Evolutionary conservation across 2,329 filamentous ascomycete genomes (phyloP), one percentile per base, ranked within the genome.

Genomic region (Coniochaeta pulveracea): DNA sequence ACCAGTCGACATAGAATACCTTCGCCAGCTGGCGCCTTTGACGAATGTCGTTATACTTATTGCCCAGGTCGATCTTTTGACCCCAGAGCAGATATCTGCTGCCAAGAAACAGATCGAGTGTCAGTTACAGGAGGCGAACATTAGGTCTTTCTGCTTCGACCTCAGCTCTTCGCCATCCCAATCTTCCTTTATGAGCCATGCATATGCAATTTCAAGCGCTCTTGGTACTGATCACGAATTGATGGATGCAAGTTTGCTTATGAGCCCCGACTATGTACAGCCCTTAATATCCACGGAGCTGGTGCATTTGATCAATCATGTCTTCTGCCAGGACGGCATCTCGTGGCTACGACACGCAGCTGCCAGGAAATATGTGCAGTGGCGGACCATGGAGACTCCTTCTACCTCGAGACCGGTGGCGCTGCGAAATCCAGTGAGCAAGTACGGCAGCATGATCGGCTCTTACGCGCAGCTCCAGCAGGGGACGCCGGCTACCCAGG

Each of bases 201-300:
- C 79, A 3, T 93, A 84, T 49, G 76, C 84, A 1, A 69, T 94
- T 14, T 95, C 89, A 2, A 91, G 82, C 14, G 72, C 72, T 10
- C 64, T 72, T 16, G 73, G 70, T 2, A 71, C 72, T 15, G 85
- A 95, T 46, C 61, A 76, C 39, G 85, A 94, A 24, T 76, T 70
- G 26, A 93, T 96, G 79, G 89, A 96, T 52, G 89, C 88, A 12
- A 94, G 85, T 47, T 64, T 93, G 0, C 68, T 96, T 12, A 96
- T 96, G 89, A 86, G 79, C 36, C 80, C 88, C 1, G 83, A 91
- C 47, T 96, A 95, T 50, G 64, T 91, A 10, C 80, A 85, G 40
- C 89, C 89, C 1, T 64, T 95, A 4, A 58, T 83, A 3, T 57
- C 72, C 1, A 91, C 85, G 7, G 88, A 96, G 26, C 70, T 96